Percentiles rank a stretch among this genome's conserved stretches.
Evolutionary conservation across 306 rosid genomes (phyloP).

Genomic region (Pyrus bretschneideri): DNA sequence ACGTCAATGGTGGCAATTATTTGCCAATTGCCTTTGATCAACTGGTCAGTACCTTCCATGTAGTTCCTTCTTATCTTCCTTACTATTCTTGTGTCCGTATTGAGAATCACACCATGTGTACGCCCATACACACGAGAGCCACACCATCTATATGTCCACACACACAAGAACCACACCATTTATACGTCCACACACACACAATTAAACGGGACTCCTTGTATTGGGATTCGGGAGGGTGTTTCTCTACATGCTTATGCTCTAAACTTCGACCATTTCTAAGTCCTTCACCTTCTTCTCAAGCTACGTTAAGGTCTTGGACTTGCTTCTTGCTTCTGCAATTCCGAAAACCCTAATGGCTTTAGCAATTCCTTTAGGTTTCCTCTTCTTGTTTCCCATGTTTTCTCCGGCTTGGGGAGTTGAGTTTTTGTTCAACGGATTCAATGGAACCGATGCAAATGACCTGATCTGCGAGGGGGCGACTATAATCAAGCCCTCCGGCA

Average conservation of each 20-base stretch:
- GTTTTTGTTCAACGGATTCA: constrained; percentile 45
- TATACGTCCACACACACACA: too few relatives aligned
- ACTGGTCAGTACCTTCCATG: not conserved
- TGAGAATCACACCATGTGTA: not conserved
- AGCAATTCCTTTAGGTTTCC: constrained; percentile 16
- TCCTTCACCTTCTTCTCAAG: not conserved
- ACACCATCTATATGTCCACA: too few relatives aligned
- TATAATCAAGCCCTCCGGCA: constrained; percentile 20
- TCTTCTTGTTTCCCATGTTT: constrained; percentile 9
- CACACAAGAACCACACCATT: not conserved
- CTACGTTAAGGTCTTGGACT: not conserved
- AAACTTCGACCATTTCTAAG: constrained; percentile 3
- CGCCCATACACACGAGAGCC: too few relatives aligned
- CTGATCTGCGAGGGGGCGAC: constrained; percentile 26
- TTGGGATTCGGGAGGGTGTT: not conserved
- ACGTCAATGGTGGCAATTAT: not conserved
- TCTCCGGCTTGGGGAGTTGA: constrained; percentile 9
- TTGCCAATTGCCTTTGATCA: not conserved
- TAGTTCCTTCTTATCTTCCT: not conserved
- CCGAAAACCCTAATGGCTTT: constrained; percentile 22
- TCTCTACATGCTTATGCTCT: not conserved
- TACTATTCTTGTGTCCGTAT: not conserved
- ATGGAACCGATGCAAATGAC: not conserved
- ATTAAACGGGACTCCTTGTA: not conserved
- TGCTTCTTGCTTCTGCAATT: not conserved